phyloP scores from a whole-genome alignment of 345 rosid species.

The Viola odorata region DNA sequence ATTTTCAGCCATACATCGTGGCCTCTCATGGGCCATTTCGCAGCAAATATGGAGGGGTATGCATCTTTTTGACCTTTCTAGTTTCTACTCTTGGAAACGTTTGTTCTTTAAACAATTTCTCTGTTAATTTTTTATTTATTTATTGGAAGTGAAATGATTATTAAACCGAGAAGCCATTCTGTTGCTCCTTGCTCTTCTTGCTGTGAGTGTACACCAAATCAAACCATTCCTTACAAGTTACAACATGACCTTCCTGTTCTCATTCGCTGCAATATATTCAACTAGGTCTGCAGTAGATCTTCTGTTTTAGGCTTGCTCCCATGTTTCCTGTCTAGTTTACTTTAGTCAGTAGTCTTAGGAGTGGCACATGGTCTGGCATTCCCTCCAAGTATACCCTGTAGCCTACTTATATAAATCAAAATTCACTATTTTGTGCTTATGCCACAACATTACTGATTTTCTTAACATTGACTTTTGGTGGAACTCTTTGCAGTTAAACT shows the following conservation, averaged over 20 bases:
- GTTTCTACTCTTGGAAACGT: not conserved
- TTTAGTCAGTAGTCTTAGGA: too few relatives aligned
- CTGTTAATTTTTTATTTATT: not conserved
- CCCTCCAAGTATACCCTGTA: not conserved
- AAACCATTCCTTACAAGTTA: too few relatives aligned
- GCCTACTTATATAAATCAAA: not conserved
- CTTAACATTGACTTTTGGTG: not conserved
- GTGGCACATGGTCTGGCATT: too few relatives aligned
- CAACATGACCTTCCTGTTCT: too few relatives aligned
- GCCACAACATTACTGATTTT: not conserved
- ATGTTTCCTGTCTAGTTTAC: too few relatives aligned
- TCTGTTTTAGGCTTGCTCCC: too few relatives aligned
- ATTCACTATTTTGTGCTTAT: not conserved
- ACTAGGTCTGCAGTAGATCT: too few relatives aligned
- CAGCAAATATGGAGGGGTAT: slow-evolving; percentile 70
- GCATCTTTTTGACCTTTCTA: slow-evolving; percentile 13
- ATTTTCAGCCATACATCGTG: slow-evolving; percentile 79
- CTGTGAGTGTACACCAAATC: too few relatives aligned
- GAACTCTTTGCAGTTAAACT: slow-evolving; percentile 60
- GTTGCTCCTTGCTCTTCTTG: too few relatives aligned
- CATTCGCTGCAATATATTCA: too few relatives aligned
- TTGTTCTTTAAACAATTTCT: not conserved
- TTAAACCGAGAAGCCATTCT: not conserved
- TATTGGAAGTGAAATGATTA: not conserved
- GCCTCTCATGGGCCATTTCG: slow-evolving; percentile 89